phyloP scores from a whole-genome alignment of 108 stramenopile species.

The Bacterosira constricta region DNA sequence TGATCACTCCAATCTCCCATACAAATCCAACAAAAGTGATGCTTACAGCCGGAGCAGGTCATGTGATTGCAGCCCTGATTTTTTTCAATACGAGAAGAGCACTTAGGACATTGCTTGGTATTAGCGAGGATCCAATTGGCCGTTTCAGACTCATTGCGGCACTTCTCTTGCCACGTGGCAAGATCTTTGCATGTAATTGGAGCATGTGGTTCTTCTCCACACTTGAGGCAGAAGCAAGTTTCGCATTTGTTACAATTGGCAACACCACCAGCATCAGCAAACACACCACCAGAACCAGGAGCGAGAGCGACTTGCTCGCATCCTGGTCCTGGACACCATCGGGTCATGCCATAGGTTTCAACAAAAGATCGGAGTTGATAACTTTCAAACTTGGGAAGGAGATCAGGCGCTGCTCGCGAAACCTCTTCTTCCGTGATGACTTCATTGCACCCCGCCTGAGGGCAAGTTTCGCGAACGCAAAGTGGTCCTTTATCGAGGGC shows the following conservation, averaged over 20 bases:
- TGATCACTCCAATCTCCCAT: slow-evolving; percentile 95
- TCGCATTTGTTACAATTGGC: slow-evolving; percentile 75
- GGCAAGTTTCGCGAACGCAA: slow-evolving; percentile 88
- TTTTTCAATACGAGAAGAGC: slow-evolving; percentile 97
- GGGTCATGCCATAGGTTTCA: slow-evolving; percentile 88
- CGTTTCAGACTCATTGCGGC: slow-evolving; percentile 95
- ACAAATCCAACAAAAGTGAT: slow-evolving; percentile 99
- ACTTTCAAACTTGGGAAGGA: slow-evolving; percentile 65
- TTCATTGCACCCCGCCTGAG: slow-evolving; percentile 89
- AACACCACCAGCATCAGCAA: slow-evolving; percentile 63
- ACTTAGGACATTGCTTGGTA: slow-evolving; percentile 98
- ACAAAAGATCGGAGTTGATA: slow-evolving; percentile 94
- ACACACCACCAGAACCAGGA: slow-evolving; percentile 54
- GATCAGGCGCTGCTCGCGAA: slow-evolving; percentile 55
- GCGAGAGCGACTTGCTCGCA: slow-evolving; percentile 93
- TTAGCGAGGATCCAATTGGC: slow-evolving; percentile 99
- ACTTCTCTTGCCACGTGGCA: slow-evolving; percentile 92
- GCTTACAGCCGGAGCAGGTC: slow-evolving; percentile 74
- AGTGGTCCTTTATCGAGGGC: slow-evolving; percentile 81
- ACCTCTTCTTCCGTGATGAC: slow-evolving; percentile 87
- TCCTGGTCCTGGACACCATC: slow-evolving; percentile 97
- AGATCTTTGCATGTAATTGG: slow-evolving; percentile 85
- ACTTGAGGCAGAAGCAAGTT: slow-evolving; percentile 85
- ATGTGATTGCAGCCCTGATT: slow-evolving; percentile 99
- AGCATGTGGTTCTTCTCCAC: slow-evolving; percentile 95